Evolutionary conservation across 208 protist genomes (phyloP).

Genomic region (Trypanosoma lewisi): DNA sequence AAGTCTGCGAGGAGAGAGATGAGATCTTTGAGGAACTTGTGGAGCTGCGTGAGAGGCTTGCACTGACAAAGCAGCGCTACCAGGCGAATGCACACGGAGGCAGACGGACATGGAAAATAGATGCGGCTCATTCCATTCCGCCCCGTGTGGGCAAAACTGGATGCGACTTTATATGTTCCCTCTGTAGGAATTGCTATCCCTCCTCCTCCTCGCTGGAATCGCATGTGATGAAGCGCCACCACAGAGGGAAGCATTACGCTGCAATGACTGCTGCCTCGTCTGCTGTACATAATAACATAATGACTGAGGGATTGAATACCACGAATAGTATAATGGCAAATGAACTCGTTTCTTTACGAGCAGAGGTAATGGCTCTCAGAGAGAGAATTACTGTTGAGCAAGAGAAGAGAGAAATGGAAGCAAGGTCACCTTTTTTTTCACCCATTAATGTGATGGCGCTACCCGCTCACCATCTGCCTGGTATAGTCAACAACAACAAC

Average conservation of each 20-base stretch:
- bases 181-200: slow-evolving; percentile 72
- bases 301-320: not conserved
- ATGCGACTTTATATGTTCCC: slow-evolving; percentile 34
- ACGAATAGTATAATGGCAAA: not conserved
- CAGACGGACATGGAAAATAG: no score
- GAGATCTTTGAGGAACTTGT: slow-evolving; percentile 67
- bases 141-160: not conserved
- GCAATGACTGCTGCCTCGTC: slow-evolving; percentile 33
- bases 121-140: no score
- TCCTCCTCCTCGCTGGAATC: slow-evolving; percentile 54
- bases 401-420: not conserved
- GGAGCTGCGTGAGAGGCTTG: slow-evolving; percentile 44
- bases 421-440: slow-evolving; percentile 5
- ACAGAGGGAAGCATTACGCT: slow-evolving; percentile 33
- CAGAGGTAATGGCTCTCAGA: slow-evolving; percentile 16
- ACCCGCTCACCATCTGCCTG: slow-evolving; percentile 4
- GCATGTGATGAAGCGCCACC: slow-evolving; percentile 69
- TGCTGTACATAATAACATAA: slow-evolving; percentile 4
- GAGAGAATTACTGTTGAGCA: not conserved
- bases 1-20: slow-evolving; percentile 37
- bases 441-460: slow-evolving; percentile 15
- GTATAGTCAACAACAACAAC: not conserved
- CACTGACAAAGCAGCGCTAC: slow-evolving; percentile 15
- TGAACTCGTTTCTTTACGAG: slow-evolving; percentile 20
- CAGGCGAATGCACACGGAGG: not conserved